Evolutionary conservation across 129 eudicot genomes (phyloP), one percentile per base, ranked within the genome.

Genomic region (Cynara cardunculus): DNA sequence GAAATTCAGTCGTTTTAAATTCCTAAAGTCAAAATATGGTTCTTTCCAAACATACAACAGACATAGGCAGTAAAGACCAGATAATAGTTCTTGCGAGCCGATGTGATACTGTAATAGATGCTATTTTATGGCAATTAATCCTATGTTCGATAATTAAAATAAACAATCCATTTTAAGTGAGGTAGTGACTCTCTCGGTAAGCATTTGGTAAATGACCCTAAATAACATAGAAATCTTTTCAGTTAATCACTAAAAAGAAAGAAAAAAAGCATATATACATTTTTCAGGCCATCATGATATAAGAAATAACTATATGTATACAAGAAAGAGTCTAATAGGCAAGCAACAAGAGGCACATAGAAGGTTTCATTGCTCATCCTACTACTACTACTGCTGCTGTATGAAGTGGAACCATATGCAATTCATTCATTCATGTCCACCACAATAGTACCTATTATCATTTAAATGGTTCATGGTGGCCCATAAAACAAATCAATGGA

Each of bases 261-360:
- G 22, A 18, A n/a, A 18, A 56, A n/a, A n/a, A 56, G 2, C 65
- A 56, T n/a, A 49, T 16, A 56, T n/a, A 56, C 65, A 31, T 28
- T 79, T 35, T 37, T 1, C 22, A 64, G 53, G 46, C 25, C 31
- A 25, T 67, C 44, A 81, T 32, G 34, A 75, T 74, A 81, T 67
- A 81, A 61, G 41, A 25, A 22, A 25, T 30, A 31, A 76, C 70
- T 76, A 77, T 64, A 41, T 41, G 30, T 68, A 80, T 81, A 73
- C 74, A 73, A 13, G 69, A 69, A 74, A 13, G 69, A 69, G 65
- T 56, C 69, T 67, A 69, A 25, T 16, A 75, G 7, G 59, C 13
- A 66, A 75, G 49, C 44, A 82, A 74, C 69, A 49, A 75, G 59
- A 67, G 21, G 16, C 72, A 71, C 59, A 80, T 62, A 41, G 26